A percentile compares a stretch with the other conserved stretches of the same genome.
Conservation (phyloP, 2,329 filamentous ascomycete species). For the Fusarium armeniacum region DNA sequence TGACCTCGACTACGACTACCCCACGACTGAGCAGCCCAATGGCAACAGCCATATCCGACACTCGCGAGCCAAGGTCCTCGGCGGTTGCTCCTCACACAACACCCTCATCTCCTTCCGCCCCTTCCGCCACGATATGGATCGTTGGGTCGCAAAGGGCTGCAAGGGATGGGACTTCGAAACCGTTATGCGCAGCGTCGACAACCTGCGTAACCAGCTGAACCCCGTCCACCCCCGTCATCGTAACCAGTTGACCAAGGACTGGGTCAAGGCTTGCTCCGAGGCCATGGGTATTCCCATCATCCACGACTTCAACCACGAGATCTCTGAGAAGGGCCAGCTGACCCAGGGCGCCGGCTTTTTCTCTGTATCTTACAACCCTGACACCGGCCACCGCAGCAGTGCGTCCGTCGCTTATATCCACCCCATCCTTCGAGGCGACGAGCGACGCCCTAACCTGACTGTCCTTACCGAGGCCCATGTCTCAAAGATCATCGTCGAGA, state of each 20-base stretch:
- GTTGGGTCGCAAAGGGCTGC: constrained; percentile 86
- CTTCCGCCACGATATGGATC: constrained; percentile 87
- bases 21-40: constrained; percentile 89
- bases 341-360: constrained; percentile 89
- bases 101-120: constrained; percentile 93
- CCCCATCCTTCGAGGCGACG: constrained; percentile 86
- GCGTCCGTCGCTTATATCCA: constrained; percentile 94
- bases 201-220: constrained; percentile 90
- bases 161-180: constrained; percentile 89
- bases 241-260: constrained; percentile 93
- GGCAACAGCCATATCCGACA: constrained; percentile 94
- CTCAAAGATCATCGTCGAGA: constrained; percentile 80
- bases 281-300: constrained; percentile 86
- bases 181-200: constrained; percentile 85
- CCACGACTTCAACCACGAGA: constrained; percentile 88
- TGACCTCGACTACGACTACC: constrained; percentile 92
- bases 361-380: constrained; percentile 91
- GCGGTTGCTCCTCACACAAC: constrained; percentile 94
- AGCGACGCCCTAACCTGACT: constrained; percentile 86
- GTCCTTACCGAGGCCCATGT: constrained; percentile 92
- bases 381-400: constrained; percentile 85
- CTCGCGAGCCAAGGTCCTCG: constrained; percentile 91
- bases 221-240: constrained; percentile 87
- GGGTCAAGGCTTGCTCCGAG: constrained; percentile 83
- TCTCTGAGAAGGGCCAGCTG: constrained; percentile 78